A percentile compares a stretch with the other conserved stretches of the same genome.
phyloP scores from a whole-genome alignment of 2,329 filamentous ascomycete genomes.

The Cryphonectria nitschkei region DNA sequence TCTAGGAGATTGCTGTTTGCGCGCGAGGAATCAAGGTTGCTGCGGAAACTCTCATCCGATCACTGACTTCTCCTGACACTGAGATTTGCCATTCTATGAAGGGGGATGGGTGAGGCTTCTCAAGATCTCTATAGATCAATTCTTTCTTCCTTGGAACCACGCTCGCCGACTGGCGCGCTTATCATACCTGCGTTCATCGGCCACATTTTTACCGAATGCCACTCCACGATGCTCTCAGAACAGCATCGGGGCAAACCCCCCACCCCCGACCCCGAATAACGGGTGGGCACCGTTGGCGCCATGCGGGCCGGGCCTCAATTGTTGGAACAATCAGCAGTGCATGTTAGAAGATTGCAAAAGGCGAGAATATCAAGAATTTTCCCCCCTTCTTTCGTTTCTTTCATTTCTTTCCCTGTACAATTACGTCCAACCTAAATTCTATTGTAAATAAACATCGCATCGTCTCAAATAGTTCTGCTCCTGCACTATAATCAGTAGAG shows the following conservation, averaged over 20 bases:
- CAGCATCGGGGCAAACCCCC: neutral
- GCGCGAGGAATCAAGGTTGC: neutral
- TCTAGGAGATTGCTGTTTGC: neutral
- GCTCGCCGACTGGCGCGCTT: constrained; percentile 7
- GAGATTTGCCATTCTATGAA: neutral
- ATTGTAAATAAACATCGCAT: too few species aligned
- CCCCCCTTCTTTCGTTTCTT: neutral
- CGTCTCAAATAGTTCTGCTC: too few species aligned
- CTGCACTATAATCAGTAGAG: too few species aligned
- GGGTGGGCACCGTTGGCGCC: neutral
- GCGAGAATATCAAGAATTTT: neutral
- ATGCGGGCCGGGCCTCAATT: constrained; percentile 8
- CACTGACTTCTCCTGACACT: neutral
- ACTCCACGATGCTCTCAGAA: neutral
- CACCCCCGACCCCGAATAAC: too few species aligned
- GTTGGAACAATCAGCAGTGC: neutral
- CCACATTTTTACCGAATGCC: constrained; percentile 4
- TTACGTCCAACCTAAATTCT: too few species aligned
- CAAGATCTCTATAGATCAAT: too few species aligned
- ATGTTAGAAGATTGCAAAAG: neutral
- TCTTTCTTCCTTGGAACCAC: neutral
- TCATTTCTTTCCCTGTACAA: too few species aligned
- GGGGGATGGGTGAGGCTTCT: neutral
- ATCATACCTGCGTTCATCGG: neutral
- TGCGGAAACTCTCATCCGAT: neutral